phyloP scores from a whole-genome alignment of 495 filamentous ascomycete genomes.

The Hyaloscypha bicolor region DNA sequence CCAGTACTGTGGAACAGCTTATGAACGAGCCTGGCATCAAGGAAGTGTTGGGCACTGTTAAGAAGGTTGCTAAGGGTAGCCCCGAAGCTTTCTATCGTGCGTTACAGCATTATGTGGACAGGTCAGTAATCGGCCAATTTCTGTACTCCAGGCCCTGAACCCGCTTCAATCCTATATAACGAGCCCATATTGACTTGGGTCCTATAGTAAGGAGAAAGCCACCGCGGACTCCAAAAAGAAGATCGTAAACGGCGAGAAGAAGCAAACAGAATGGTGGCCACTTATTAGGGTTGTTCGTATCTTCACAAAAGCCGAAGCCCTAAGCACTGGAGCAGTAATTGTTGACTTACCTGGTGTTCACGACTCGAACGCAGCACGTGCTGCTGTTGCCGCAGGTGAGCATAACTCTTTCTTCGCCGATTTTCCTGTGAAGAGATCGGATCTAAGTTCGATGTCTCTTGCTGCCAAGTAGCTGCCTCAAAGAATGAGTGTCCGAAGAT shows the following conservation, averaged over 20 bases:
- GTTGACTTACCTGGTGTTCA: conserved; percentile 69
- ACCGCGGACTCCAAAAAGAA: conserved; percentile 23
- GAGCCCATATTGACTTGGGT: too few species aligned
- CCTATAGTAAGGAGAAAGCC: conserved; percentile 43
- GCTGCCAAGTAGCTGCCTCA: too few species aligned
- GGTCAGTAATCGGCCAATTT: too few species aligned
- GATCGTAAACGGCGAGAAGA: too few species aligned
- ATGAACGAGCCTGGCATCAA: conserved; percentile 39
- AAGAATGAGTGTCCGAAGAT: too few species aligned
- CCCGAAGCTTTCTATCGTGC: conserved; percentile 44
- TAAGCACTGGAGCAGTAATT: conserved; percentile 64
- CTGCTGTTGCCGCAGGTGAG: conserved; percentile 53
- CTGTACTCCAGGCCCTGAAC: too few species aligned
- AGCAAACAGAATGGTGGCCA: conserved; percentile 61
- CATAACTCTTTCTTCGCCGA: too few species aligned
- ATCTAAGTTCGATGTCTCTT: too few species aligned
- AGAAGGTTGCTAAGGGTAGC: conserved; percentile 41
- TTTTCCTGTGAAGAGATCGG: too few species aligned
- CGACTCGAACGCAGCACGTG: conserved; percentile 67
- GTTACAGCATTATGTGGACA: conserved; percentile 34
- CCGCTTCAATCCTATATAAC: too few species aligned
- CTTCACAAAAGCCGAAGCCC: conserved; percentile 55
- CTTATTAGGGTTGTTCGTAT: conserved; percentile 67
- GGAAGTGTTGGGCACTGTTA: conserved; percentile 50
- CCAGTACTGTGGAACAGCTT: conserved; percentile 42